phyloP scores from a whole-genome alignment of 1,284 basidiomycete species.

The Sporisorium exsertum region DNA sequence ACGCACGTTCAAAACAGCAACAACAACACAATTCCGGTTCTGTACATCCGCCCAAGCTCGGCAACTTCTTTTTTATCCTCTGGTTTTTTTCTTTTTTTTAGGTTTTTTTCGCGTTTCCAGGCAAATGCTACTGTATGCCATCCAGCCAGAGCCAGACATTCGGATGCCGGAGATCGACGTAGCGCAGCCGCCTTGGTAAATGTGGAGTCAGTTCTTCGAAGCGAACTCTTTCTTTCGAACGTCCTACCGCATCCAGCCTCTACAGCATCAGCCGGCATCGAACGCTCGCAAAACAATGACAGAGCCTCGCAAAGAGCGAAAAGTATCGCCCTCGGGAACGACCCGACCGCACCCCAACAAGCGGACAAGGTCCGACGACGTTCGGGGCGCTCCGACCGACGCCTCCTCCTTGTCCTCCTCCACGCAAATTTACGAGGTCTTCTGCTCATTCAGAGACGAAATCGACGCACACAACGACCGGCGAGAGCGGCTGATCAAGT shows the following conservation, averaged over 20 bases:
- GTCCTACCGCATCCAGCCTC: no score
- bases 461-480: conserved; percentile 68
- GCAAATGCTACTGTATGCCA: no score
- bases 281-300: neutral
- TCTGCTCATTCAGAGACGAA: conserved; percentile 59
- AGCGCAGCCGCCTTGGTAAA: no score
- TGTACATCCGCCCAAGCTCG: no score
- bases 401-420: neutral
- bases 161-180: conserved; percentile 3
- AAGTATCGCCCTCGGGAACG: conserved; percentile 18
- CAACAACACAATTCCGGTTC: no score
- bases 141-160: no score
- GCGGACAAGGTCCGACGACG: conserved; percentile 24
- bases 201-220: neutral
- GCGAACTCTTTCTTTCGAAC: no score
- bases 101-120: no score
- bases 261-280: neutral
- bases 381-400: neutral
- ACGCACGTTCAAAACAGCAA: no score
- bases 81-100: no score
- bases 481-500: conserved; percentile 83
- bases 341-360: conserved; percentile 23
- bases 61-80: no score
- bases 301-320: conserved; percentile 4
- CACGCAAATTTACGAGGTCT: conserved; percentile 21